Evolutionary conservation across 495 filamentous ascomycete genomes (phyloP).

Genomic region (Aspergillus mulundensis): DNA sequence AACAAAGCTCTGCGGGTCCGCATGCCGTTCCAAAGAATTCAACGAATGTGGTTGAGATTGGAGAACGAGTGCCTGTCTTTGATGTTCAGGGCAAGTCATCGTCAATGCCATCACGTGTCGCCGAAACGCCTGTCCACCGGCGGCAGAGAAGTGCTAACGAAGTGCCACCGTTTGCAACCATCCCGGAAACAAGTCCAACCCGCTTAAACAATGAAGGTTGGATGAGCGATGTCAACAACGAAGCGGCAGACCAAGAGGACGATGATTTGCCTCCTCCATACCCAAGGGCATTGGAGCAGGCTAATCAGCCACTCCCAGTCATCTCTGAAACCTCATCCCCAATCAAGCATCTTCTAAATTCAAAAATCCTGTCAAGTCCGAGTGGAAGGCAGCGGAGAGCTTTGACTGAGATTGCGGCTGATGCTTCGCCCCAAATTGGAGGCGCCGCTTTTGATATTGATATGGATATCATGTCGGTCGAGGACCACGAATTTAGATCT

Average conservation of each 20-base stretch:
- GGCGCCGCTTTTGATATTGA: constrained; percentile 35
- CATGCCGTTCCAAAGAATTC: constrained; percentile 21
- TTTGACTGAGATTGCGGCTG: constrained; percentile 45
- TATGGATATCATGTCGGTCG: constrained; percentile 39
- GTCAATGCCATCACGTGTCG: constrained; percentile 40
- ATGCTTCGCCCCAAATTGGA: constrained; percentile 38
- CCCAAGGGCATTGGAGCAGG: constrained; percentile 17
- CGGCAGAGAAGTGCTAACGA: constrained; percentile 25
- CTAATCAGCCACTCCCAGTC: constrained; percentile 23
- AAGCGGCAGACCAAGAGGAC: constrained; percentile 35
- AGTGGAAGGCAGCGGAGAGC: constrained; percentile 41
- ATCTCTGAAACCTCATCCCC: constrained; percentile 28
- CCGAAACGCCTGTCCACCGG: constrained; percentile 36
- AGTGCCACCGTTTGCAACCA: constrained; percentile 29
- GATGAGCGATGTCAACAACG: constrained; percentile 25
- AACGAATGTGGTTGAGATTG: neutral
- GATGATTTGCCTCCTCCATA: constrained; percentile 41
- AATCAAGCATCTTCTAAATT: constrained; percentile 24
- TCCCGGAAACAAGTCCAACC: constrained; percentile 43
- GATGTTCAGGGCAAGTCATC: constrained; percentile 30
- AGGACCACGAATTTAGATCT: constrained; percentile 41
- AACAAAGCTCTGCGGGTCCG: constrained; percentile 6
- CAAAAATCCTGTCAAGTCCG: constrained; percentile 37
- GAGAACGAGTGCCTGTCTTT: constrained; percentile 4
- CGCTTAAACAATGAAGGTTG: constrained; percentile 24